phyloP scores from a whole-genome alignment of 768 basidiomycete genomes.

The Pseudohyphozyma bogoriensis region DNA sequence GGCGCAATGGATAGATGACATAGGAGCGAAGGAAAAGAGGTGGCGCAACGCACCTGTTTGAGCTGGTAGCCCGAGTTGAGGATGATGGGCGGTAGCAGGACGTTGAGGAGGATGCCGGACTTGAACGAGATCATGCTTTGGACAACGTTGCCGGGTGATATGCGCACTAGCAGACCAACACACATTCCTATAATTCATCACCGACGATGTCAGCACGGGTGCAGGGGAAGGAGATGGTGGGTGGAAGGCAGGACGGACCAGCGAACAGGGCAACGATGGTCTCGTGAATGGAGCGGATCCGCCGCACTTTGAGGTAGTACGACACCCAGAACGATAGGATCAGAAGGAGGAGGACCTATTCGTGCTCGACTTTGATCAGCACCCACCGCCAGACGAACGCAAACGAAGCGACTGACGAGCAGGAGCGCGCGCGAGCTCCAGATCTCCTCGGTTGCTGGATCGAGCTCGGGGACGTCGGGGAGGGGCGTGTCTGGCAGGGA shows the following conservation, averaged over 20 bases:
- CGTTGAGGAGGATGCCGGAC: constrained; percentile 94
- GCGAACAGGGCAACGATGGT: constrained; percentile 91
- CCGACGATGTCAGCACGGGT: neutral
- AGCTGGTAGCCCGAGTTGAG: constrained; percentile 95
- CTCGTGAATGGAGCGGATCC: constrained; percentile 90
- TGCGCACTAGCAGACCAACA: constrained; percentile 79
- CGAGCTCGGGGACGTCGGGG: no score
- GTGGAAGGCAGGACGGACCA: constrained; percentile 37
- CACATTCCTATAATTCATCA: constrained; percentile 54
- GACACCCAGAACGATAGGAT: constrained; percentile 90
- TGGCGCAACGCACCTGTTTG: constrained; percentile 66
- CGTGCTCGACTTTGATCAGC: neutral
- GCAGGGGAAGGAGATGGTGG: neutral
- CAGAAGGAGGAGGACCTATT: constrained; percentile 54
- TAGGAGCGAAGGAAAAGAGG: no score
- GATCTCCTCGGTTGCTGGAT: no score
- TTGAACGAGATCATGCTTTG: constrained; percentile 71
- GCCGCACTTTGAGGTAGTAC: constrained; percentile 94
- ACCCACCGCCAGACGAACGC: no score
- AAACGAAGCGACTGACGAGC: neutral
- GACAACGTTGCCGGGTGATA: constrained; percentile 87
- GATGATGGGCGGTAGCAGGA: constrained; percentile 96
- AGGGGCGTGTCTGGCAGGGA: no score
- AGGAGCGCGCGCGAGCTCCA: neutral
- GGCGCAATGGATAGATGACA: no score